Base-by-base conservation (phyloP, 139 green algal species). In the Gonium pectorale region DNA sequence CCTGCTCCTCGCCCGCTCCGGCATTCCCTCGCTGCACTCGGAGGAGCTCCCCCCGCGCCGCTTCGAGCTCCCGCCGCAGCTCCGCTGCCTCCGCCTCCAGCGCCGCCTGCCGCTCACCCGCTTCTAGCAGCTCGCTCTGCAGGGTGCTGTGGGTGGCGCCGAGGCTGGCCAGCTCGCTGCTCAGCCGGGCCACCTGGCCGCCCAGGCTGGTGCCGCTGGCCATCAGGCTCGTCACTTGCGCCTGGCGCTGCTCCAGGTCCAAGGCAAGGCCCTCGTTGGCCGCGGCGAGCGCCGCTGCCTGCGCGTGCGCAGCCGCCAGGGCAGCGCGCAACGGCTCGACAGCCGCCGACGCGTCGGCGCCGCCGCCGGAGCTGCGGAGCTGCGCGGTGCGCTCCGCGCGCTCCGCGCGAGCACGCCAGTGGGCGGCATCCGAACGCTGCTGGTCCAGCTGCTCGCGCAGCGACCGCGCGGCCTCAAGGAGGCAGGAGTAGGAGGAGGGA, bases 71-170 rank as follows among this genome's bases (percentile, higher is more conserved):
- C 24, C 37, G 35, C 35, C 52, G 72, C 72, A 80, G 72, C 51
- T 63, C 37, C 52, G 33, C 43, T 11, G 52, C 37, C 31, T 67
- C 51, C 35, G 54, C 49, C 54, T 4, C 54, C 72, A 80, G 37
- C 37, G 52, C 72, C 35, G 26, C 51, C n/a, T 80, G 72, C 22
- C 72, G 37, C 0, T 27, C 72, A 7, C 72, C 72, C 52, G 52
- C 33, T 11, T 67, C 35, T 24, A 80, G 54, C 72, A 80, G 52
- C 72, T 80, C 72, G 1, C 35, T 38, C 40, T 81, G 73, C 54
- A 81, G 56, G 2, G 37, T 17, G 26, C 27, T 31, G 31, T 69
- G 59, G 24, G 33, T 24, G 54, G 29, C 15, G 15, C 27, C 21
- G 11, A 69, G 9, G 4, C 54, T 56, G 0, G 54, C 5, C 40